Percentiles rank a stretch among this genome's conserved stretches.
Evolutionary conservation across 371 early-diverging fungal genomes (phyloP).

Genomic region (Apophysomyces variabilis): DNA sequence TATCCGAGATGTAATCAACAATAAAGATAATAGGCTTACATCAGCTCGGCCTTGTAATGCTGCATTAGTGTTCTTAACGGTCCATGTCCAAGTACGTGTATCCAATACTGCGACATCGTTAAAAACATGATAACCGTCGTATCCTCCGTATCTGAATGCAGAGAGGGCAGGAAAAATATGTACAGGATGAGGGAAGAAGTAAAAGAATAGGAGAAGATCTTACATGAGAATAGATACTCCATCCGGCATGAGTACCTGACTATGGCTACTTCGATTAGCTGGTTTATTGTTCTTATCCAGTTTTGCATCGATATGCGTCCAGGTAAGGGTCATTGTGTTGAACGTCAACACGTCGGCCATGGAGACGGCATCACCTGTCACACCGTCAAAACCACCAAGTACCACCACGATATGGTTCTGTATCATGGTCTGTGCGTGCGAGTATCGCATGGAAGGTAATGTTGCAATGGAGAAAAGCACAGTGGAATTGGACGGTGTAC

Average conservation of each 20-base stretch:
- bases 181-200: background rate
- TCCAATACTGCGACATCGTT: slow-evolving; percentile 51
- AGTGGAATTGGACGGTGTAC: slow-evolving; percentile 33
- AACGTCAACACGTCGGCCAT: slow-evolving; percentile 46
- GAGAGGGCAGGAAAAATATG: background rate
- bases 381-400: slow-evolving; percentile 48
- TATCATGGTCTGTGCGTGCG: slow-evolving; percentile 46
- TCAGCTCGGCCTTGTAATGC: slow-evolving; percentile 53
- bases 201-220: slow-evolving; percentile 4
- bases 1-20: background rate
- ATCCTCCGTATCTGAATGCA: slow-evolving; percentile 46
- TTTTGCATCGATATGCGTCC: slow-evolving; percentile 36
- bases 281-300: slow-evolving; percentile 40
- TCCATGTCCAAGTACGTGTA: slow-evolving; percentile 51
- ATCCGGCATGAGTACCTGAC: slow-evolving; percentile 46
- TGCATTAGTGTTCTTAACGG: slow-evolving; percentile 51
- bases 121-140: slow-evolving; percentile 52
- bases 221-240: slow-evolving; percentile 48
- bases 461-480: slow-evolving; percentile 10
- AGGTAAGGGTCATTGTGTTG: slow-evolving; percentile 26
- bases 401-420: slow-evolving; percentile 35
- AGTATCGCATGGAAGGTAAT: slow-evolving; percentile 36
- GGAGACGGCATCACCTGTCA: slow-evolving; percentile 39
- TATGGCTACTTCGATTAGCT: slow-evolving; percentile 46
- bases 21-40: slow-evolving; percentile 31